These are phyloP conservation scores for Amaranthus cruentus DNA, from an alignment of 148 eudicot species.

Conservation along the genomic window DNA sequence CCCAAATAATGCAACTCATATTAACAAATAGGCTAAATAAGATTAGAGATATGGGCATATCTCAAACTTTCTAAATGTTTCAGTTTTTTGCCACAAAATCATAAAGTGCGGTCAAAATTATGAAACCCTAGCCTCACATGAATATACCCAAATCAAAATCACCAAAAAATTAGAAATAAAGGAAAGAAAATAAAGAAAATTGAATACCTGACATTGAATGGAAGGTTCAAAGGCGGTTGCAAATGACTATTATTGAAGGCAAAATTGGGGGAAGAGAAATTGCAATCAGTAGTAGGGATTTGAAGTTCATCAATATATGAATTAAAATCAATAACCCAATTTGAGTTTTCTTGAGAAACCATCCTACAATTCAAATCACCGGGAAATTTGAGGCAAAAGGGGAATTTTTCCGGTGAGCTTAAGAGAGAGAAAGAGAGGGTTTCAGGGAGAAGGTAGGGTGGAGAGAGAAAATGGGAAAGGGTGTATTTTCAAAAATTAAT, in stretches of 20 bases:
- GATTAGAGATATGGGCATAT: slow-evolving; percentile 3
- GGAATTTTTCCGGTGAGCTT: slow-evolving; percentile 21
- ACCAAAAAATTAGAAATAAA: background rate
- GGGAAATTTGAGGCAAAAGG: slow-evolving; percentile 10
- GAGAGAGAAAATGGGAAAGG: slow-evolving; percentile 23
- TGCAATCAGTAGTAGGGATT: slow-evolving; percentile 42
- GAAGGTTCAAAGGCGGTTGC: slow-evolving; percentile 40
- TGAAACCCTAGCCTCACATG: slow-evolving; percentile 17
- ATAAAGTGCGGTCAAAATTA: background rate
- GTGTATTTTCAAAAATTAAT: background rate
- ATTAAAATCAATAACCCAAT: slow-evolving; percentile 54
- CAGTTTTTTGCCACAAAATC: slow-evolving; percentile 6
- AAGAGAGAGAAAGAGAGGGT: slow-evolving; percentile 18
- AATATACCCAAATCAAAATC: slow-evolving; percentile 2
- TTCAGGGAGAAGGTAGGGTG: slow-evolving; percentile 10
- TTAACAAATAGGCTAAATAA: background rate
- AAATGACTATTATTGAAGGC: slow-evolving; percentile 49
- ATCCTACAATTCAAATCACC: slow-evolving; percentile 30
- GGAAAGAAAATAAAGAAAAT: background rate
- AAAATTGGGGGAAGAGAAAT: slow-evolving; percentile 40
- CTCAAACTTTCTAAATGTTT: slow-evolving; percentile 1
- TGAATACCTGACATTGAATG: slow-evolving; percentile 52
- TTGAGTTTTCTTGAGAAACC: slow-evolving; percentile 62
- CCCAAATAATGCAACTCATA: slow-evolving; percentile 4
- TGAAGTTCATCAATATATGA: slow-evolving; percentile 44